A percentile compares a stretch with the other conserved stretches of the same genome.
Evolutionary conservation across 2,329 filamentous ascomycete genomes (phyloP).

Genomic region (Venturia pyrina): DNA sequence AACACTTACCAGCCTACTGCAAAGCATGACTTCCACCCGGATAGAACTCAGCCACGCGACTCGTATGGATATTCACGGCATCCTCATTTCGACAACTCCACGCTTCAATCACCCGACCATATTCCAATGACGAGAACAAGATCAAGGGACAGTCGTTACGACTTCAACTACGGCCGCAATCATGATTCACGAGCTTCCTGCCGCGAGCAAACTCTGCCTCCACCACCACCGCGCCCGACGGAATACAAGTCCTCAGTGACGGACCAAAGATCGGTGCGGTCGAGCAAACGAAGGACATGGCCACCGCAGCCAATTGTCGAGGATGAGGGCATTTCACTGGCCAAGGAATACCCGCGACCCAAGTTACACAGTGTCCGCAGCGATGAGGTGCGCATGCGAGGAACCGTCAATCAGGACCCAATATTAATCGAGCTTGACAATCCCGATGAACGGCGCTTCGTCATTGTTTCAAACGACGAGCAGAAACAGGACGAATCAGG

Average conservation of each 20-base stretch:
- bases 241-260: background rate
- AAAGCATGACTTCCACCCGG: background rate
- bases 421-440: conserved; percentile 55
- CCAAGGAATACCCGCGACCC: conserved; percentile 44
- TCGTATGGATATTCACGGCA: background rate
- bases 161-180: background rate
- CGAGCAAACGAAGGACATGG: conserved; percentile 21
- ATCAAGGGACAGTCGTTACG: conserved; percentile 3
- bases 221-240: background rate
- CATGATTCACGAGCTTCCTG: background rate
- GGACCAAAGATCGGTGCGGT: background rate
- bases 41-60: background rate
- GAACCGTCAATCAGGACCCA: conserved; percentile 58
- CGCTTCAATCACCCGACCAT: conserved; percentile 1
- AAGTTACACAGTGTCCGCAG: conserved; percentile 19
- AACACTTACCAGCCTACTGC: conserved; percentile 3
- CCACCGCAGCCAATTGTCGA: conserved; percentile 59
- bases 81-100: background rate
- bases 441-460: conserved; percentile 52
- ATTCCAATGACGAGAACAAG: background rate
- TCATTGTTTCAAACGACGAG: conserved; percentile 38
- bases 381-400: conserved; percentile 52
- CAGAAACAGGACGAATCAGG: conserved; percentile 58
- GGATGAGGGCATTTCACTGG: conserved; percentile 55
- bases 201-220: background rate